Evolutionary conservation across 2,329 filamentous ascomycete species (phyloP).

Genomic region (Pezicula neosporulosa): DNA sequence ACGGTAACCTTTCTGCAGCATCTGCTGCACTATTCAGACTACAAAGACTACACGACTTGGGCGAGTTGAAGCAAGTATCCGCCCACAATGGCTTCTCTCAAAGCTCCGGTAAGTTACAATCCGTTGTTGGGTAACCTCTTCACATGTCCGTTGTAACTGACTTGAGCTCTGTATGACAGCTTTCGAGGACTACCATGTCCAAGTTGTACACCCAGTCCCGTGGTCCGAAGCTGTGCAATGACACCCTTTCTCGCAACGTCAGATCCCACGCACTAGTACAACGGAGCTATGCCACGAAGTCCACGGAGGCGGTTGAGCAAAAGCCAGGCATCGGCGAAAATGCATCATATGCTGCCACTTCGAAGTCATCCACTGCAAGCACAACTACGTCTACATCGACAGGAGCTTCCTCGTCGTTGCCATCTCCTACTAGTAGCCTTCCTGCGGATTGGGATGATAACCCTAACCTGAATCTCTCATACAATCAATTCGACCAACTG

Average conservation of each 20-base stretch:
- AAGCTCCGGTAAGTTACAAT: slow-evolving; percentile 18
- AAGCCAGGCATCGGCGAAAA: slow-evolving; percentile 2
- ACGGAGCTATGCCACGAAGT: no score
- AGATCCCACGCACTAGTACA: no score
- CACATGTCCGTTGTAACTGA: neutral
- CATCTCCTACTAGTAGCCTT: neutral
- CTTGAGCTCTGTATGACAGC: neutral
- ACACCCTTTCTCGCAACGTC: no score
- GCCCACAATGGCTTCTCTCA: slow-evolving; percentile 22
- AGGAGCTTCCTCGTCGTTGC: neutral
- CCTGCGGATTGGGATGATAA: slow-evolving; percentile 67
- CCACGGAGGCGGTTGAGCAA: neutral
- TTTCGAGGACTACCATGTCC: neutral
- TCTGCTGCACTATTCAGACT: slow-evolving; percentile 21
- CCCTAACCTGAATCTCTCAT: slow-evolving; percentile 65
- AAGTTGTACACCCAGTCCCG: no score
- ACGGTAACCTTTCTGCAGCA: slow-evolving; percentile 27
- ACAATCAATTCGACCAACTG: slow-evolving; percentile 74
- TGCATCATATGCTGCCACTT: slow-evolving; percentile 7
- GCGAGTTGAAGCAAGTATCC: neutral
- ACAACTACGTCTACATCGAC: neutral
- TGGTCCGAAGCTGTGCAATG: no score
- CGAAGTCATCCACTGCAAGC: slow-evolving; percentile 6
- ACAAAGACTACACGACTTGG: neutral
- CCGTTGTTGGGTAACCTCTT: neutral